Conservation (phyloP, 1,284 basidiomycete genomes). For the Veloboletus limbatus region DNA sequence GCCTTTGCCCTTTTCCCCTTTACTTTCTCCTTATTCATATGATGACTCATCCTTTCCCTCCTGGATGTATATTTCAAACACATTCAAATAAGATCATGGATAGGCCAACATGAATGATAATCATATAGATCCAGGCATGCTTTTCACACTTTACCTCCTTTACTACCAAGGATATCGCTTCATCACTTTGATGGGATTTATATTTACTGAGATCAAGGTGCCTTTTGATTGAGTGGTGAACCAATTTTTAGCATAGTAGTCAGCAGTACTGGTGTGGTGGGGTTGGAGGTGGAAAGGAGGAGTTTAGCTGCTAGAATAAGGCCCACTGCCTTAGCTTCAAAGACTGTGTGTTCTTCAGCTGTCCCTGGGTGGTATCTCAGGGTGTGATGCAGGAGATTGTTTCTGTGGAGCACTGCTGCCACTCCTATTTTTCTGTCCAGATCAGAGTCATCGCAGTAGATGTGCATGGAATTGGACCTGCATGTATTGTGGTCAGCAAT, state of each 20-base stretch:
- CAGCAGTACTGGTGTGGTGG: too few species aligned
- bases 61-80: slow-evolving; percentile 11
- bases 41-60: background rate
- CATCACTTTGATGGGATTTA: background rate
- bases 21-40: background rate
- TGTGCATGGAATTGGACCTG: too few species aligned
- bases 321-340: too few species aligned
- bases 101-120: slow-evolving; percentile 5
- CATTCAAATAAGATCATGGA: slow-evolving; percentile 9
- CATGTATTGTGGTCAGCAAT: too few species aligned
- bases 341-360: too few species aligned
- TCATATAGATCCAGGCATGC: slow-evolving; percentile 6
- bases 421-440: too few species aligned
- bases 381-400: too few species aligned
- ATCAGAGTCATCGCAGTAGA: too few species aligned
- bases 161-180: background rate
- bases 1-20: background rate
- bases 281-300: too few species aligned
- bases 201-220: slow-evolving; percentile 9
- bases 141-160: background rate
- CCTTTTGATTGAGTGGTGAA: slow-evolving; percentile 1
- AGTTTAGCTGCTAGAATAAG: too few species aligned
- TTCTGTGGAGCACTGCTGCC: too few species aligned
- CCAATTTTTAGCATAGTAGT: slow-evolving; percentile 5
- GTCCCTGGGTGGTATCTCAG: too few species aligned